Evolutionary conservation across 306 rosid species (phyloP), one percentile per base, ranked within the genome.

Genomic region (Acacia confusa): DNA sequence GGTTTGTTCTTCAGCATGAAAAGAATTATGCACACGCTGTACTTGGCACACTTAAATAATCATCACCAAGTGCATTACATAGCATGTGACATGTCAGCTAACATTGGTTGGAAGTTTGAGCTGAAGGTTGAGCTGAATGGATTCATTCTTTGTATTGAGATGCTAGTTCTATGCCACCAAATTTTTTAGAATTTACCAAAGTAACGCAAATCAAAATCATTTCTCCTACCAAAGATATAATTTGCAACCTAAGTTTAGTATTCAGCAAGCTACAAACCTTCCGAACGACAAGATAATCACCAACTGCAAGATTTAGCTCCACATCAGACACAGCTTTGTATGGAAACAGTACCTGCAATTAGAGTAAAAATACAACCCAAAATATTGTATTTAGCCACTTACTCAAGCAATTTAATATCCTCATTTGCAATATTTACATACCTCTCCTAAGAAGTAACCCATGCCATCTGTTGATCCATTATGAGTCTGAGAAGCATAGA

Each of bases 401-500:
- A 53, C 38, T 70, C 52, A 72, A 40, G 70, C 19, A 79, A 76
- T 40, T 44, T 41, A 69, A 40, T 67, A 78, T 28, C 69, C 48
- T 44, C 36, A 32, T 22, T 10, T n/a, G 47, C 76, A 63, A 75
- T 55, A 80, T 82, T 64, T 8, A 69, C 88, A 41, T 76, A 95
- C 99, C 99, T 95, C 99, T 70, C 98, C 99, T 84, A 95, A 88
- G 88, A 95, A 95, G 89, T 90, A 95, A 47, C 91, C 89, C 90
- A 87, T 84, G 81, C 89, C 72, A 75, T 93, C 97, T 11, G 92
- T 89, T 58, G 85, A 60, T 83, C 96, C 98, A 87, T 95, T 90
- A 75, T 85, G 85, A 44, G 82, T 78, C 74, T 88, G 89, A 78
- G 98, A 89, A 81, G 98, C 94, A 87, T 84, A 86, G 74, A 93